Percentiles rank a stretch among this genome's conserved stretches.
Evolutionary conservation across 768 basidiomycete genomes (phyloP).

Genomic region (Clathrus columnatus): DNA sequence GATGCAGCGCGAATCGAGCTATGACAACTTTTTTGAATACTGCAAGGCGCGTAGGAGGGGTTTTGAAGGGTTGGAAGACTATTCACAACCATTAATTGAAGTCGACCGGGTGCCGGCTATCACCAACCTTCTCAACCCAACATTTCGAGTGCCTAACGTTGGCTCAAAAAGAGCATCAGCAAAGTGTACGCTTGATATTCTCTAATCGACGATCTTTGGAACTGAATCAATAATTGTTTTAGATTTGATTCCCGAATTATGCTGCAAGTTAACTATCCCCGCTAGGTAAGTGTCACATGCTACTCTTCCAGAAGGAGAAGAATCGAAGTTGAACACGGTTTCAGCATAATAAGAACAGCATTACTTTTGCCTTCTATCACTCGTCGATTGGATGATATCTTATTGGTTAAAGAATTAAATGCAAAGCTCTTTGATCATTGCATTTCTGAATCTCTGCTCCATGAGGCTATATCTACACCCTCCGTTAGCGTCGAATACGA

Average conservation of each 20-base stretch:
- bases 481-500: conserved; percentile 61
- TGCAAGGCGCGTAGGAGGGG: conserved; percentile 53
- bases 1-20: conserved; percentile 52
- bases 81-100: conserved; percentile 66
- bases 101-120: conserved; percentile 43
- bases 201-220: conserved; percentile 9
- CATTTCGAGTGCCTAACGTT: conserved; percentile 30
- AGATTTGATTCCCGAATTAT: conserved; percentile 84
- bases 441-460: conserved; percentile 53
- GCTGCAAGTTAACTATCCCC: conserved; percentile 60
- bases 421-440: conserved; percentile 51
- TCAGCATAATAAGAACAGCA: conserved; percentile 58
- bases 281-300: conserved; percentile 43
- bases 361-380: conserved; percentile 68
- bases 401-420: conserved; percentile 75
- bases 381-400: conserved; percentile 60
- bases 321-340: not conserved
- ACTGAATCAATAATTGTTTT: conserved; percentile 10
- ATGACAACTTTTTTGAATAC: conserved; percentile 54
- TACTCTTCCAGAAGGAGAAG: not conserved
- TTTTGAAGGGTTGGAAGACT: conserved; percentile 52
- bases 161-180: conserved; percentile 33
- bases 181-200: conserved; percentile 44
- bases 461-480: conserved; percentile 60
- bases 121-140: conserved; percentile 53